A percentile compares a stretch with the other conserved stretches of the same genome.
These are phyloP conservation scores for Casuarina equisetifolia DNA, from an alignment of 306 rosid species.

Conservation along the genomic window DNA sequence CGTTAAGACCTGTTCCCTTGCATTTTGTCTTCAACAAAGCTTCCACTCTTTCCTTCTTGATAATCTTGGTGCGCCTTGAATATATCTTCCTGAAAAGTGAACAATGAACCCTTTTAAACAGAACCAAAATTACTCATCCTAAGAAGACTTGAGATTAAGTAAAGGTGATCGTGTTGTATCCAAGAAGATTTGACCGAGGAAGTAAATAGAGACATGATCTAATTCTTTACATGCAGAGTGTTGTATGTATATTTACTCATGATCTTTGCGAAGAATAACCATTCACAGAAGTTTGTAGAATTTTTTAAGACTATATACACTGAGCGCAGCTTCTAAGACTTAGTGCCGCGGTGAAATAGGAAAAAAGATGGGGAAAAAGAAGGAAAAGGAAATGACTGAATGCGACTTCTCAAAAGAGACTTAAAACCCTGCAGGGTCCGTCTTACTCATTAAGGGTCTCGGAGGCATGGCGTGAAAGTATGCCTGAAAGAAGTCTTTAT, in stretches of 20 bases:
- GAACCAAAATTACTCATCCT: background rate
- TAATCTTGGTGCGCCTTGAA: conserved; percentile 38
- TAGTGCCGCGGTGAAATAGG: background rate
- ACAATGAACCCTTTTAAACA: background rate
- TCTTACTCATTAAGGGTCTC: conserved; percentile 49
- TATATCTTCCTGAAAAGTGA: conserved; percentile 50
- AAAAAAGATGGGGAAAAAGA: background rate
- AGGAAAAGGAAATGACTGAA: background rate
- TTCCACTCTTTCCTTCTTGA: conserved; percentile 42
- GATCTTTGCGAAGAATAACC: too few species aligned
- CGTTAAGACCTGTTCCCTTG: background rate
- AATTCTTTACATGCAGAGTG: too few species aligned
- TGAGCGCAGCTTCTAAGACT: too few species aligned
- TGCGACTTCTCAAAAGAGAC: conserved; percentile 6
- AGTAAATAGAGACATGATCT: too few species aligned
- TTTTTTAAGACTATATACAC: background rate
- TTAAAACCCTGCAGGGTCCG: conserved; percentile 23
- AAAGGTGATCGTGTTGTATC: background rate
- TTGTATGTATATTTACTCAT: too few species aligned
- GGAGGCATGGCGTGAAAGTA: conserved; percentile 57
- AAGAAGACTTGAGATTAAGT: background rate
- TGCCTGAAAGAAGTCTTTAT: conserved; percentile 70
- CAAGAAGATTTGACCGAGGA: too few species aligned
- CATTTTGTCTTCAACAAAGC: background rate
- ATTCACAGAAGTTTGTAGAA: background rate